Percentiles rank a stretch among this genome's conserved stretches.
These are phyloP conservation scores for Saccharomyces hybrid DNA, from an alignment of 1,139 yeast genomes.

Conservation along the genomic window DNA sequence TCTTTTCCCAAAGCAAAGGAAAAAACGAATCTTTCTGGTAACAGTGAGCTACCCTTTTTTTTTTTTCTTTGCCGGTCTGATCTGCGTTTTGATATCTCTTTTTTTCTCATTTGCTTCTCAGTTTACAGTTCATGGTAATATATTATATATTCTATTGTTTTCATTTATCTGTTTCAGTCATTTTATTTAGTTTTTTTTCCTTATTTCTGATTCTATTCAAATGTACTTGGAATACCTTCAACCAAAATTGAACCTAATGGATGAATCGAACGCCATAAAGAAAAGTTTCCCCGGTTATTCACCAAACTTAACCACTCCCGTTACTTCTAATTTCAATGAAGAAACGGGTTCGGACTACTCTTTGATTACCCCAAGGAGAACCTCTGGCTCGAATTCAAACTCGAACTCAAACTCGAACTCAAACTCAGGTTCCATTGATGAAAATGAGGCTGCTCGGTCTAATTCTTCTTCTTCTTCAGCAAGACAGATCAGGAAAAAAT, in stretches of 20 bases:
- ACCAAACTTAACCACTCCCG: not conserved
- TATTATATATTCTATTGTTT: not conserved
- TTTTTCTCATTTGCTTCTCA: not conserved
- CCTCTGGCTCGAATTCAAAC: not conserved
- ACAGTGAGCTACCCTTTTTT: not conserved
- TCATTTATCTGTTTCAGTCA: not conserved
- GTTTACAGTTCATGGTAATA: not conserved
- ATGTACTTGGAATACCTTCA: not conserved
- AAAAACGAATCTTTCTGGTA: not conserved
- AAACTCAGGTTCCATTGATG: not conserved
- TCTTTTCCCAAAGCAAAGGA: not conserved
- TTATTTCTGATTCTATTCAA: not conserved
- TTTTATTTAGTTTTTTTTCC: not conserved
- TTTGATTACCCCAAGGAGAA: not conserved
- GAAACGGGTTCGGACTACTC: not conserved
- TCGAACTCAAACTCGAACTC: not conserved
- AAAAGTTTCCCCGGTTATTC: not conserved
- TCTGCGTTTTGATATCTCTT: not conserved
- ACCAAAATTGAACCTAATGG: not conserved
- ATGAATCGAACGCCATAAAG: not conserved
- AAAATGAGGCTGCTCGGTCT: not conserved
- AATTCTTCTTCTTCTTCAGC: not conserved
- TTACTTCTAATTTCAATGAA: not conserved
- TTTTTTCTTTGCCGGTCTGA: not conserved
- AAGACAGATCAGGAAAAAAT: conserved; percentile 13